These are phyloP conservation scores for Pichia sp. DNA, from an alignment of 1,139 yeast genomes.

Conservation along the genomic window DNA sequence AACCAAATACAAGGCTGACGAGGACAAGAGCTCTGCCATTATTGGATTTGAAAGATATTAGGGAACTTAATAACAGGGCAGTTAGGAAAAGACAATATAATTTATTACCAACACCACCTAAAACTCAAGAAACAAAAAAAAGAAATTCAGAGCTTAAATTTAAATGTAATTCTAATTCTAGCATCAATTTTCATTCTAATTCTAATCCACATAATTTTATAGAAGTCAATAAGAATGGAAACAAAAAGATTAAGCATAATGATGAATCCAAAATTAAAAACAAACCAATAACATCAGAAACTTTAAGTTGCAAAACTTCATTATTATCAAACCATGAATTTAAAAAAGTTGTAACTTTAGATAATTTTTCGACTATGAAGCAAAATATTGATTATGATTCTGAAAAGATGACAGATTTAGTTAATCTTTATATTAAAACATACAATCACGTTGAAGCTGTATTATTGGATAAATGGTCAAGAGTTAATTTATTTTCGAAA, in stretches of 20 bases:
- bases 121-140: neutral
- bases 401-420: conserved; percentile 7
- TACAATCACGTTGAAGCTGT: conserved; percentile 13
- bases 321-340: too few species aligned
- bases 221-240: neutral
- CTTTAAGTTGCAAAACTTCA: too few species aligned
- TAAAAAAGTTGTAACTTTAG: conserved; percentile 8
- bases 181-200: too few species aligned
- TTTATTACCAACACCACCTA: conserved; percentile 4
- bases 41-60: conserved; percentile 9
- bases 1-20: conserved; percentile 1
- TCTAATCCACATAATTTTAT: too few species aligned
- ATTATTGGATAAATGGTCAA: conserved; percentile 14
- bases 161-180: neutral
- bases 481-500: conserved; percentile 6
- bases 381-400: conserved; percentile 5
- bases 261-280: neutral
- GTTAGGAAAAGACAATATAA: conserved; percentile 18
- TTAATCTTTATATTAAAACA: conserved; percentile 4
- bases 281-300: neutral
- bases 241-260: neutral
- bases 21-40: conserved; percentile 10
- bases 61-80: conserved; percentile 13
- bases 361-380: conserved; percentile 7
- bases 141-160: neutral